Percentiles rank a stretch among this genome's conserved stretches.
phyloP scores from a whole-genome alignment of 2,329 filamentous ascomycete genomes.

The Monosporascus sp. region DNA sequence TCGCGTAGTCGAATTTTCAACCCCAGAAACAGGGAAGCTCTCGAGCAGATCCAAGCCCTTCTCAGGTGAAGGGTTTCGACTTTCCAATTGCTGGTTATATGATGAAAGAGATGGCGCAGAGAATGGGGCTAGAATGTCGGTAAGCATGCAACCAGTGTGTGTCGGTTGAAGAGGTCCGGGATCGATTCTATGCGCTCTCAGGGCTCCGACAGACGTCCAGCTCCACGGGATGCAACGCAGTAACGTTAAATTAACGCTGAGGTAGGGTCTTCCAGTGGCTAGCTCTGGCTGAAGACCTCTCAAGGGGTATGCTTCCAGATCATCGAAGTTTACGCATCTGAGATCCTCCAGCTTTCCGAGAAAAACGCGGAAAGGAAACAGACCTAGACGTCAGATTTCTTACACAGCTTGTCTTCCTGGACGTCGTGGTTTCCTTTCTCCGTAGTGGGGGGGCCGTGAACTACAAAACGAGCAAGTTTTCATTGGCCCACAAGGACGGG shows the following conservation, averaged over 20 bases:
- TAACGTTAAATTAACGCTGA: neutral
- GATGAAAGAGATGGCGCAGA: neutral
- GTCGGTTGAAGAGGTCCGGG: neutral
- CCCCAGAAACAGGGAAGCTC: neutral
- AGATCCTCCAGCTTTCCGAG: neutral
- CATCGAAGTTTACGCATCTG: neutral
- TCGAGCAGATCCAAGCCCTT: neutral
- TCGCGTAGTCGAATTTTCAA: neutral
- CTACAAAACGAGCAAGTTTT: constrained; percentile 39
- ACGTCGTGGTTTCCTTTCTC: constrained; percentile 14
- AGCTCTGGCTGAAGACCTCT: neutral
- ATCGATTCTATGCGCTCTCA: neutral
- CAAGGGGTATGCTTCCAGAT: neutral
- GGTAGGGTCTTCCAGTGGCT: neutral
- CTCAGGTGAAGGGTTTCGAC: neutral
- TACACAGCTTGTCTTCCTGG: neutral
- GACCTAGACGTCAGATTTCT: constrained; percentile 4
- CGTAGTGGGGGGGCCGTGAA: constrained; percentile 16
- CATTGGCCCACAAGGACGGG: constrained; percentile 30
- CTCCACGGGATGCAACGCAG: neutral
- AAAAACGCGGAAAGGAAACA: neutral
- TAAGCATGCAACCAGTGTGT: neutral
- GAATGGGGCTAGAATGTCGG: neutral
- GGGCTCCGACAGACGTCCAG: neutral
- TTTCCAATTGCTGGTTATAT: neutral